Conservation (phyloP, 805 yeast species). For the Schwanniomyces polymorphus region DNA sequence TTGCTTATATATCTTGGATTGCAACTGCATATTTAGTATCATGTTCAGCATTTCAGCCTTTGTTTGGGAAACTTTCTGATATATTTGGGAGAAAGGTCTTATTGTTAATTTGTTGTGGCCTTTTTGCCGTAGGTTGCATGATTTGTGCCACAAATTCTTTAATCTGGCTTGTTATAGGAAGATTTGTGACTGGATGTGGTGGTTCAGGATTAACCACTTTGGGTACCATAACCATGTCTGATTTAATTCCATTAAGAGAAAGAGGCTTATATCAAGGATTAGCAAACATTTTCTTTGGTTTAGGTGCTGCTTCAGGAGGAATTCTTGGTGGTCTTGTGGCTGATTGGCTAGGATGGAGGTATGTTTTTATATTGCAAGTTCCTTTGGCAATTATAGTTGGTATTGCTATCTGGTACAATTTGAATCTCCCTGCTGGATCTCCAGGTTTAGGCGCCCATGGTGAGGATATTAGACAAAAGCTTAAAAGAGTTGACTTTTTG, state of each 20-base stretch:
- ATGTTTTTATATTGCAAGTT: constrained; percentile 39
- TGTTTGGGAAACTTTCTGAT: constrained; percentile 70
- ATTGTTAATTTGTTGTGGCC: constrained; percentile 50
- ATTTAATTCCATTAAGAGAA: constrained; percentile 71
- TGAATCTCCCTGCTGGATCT: constrained; percentile 53
- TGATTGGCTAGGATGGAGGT: constrained; percentile 54
- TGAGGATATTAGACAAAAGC: constrained; percentile 43
- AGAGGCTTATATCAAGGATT: constrained; percentile 84
- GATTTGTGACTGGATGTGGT: constrained; percentile 82
- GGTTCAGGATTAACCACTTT: constrained; percentile 86
- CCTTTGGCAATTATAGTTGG: constrained; percentile 45
- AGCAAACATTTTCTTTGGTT: constrained; percentile 71
- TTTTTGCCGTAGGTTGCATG: constrained; percentile 57
- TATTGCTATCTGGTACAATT: constrained; percentile 32
- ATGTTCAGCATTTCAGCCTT: constrained; percentile 72
- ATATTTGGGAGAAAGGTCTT: constrained; percentile 64
- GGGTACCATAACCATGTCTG: constrained; percentile 74
- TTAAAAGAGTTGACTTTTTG: constrained; percentile 63
- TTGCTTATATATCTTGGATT: constrained; percentile 68
- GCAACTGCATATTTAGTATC: constrained; percentile 70
- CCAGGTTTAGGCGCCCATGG: constrained; percentile 55
- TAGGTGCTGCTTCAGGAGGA: constrained; percentile 58
- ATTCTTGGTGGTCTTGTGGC: constrained; percentile 54
- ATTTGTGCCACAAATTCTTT: constrained; percentile 56
- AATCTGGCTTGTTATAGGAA: constrained; percentile 50